Conservation (phyloP, 1,284 basidiomycete species). For the Trichosporon ovoides region DNA sequence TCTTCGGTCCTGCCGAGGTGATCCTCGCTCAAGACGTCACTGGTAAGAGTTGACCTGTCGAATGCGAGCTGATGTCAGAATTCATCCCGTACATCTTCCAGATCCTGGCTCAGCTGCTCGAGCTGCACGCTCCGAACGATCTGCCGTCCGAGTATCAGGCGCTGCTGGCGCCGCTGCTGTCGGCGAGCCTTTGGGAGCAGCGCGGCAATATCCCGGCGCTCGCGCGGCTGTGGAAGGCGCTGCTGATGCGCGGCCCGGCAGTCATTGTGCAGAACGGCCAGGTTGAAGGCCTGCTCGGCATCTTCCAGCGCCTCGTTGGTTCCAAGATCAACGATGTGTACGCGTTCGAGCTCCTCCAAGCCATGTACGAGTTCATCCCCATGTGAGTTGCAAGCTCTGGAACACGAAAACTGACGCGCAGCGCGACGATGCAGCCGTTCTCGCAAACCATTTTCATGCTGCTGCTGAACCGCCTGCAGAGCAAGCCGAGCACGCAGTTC, state of each 20-base stretch:
- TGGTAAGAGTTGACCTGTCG: conserved; percentile 54
- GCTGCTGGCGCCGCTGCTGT: conserved; percentile 77
- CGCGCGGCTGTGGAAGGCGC: conserved; percentile 80
- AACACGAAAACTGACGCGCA: conserved; percentile 48
- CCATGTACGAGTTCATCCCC: conserved; percentile 66
- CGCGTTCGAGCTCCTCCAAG: conserved; percentile 84
- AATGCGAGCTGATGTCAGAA: conserved; percentile 54
- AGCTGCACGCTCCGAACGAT: conserved; percentile 59
- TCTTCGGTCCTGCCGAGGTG: conserved; percentile 83
- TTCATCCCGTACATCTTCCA: conserved; percentile 98
- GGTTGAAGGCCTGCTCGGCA: conserved; percentile 73
- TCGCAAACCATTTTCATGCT: conserved; percentile 73
- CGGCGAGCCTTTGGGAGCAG: conserved; percentile 84
- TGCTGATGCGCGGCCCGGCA: conserved; percentile 65
- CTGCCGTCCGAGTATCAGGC: conserved; percentile 74
- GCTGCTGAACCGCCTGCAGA: conserved; percentile 77
- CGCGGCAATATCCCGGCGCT: conserved; percentile 94
- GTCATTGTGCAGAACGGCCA: conserved; percentile 71
- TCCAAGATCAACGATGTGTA: conserved; percentile 83
- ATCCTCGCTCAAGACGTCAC: conserved; percentile 90
- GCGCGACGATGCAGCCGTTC: conserved; percentile 64
- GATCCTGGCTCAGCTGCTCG: conserved; percentile 91
- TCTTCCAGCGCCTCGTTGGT: conserved; percentile 86
- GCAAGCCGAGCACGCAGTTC: conserved; percentile 84
- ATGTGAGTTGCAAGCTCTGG: conserved; percentile 56